Base-by-base conservation (phyloP, 495 filamentous ascomycete genomes). In the Neurospora sp. region DNA sequence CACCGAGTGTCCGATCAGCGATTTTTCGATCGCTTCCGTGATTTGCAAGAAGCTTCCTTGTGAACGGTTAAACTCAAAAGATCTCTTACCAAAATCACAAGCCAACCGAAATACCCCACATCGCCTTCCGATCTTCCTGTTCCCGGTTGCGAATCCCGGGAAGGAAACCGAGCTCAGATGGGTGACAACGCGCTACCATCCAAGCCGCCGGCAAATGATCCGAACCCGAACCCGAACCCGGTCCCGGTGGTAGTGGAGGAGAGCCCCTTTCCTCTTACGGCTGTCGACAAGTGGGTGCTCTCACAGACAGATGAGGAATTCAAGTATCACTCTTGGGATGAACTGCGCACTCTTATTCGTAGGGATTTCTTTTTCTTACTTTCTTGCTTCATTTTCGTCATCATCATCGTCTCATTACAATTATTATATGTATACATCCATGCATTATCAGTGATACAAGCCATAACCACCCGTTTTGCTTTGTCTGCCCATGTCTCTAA, bases 291-390 rank as follows among this genome's bases (percentile, higher is more conserved):
- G 73, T 85, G 86, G 79, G 86, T 92, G 18, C 84, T 94, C 40
- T 84, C 88, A n/a, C 87, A 88, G 76, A 90, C 87, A 4, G 91
- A 93, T 78, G 90, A 91, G 42, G 89, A 93, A 69, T 94, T 90
- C 74, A 79, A 87, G 39, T 82, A 83, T 10, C 91, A 92, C 76
- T 85, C 87, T 73, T 94, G 92, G 92, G 86, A 90, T 41, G 88
- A 91, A n/a, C 80, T 94, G 71, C 85, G 84, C 72, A 79, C 82
- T 48, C 89, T 93, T 69, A 90, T 94, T 77, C 84, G 92, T 93
- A 83, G 76, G 86, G 72, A n/a, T 20, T 70, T 39, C 54, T 8
- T 9, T 14, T 39, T 16, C 73, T 39, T 73, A 74, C 76, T 74
- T 27, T 72, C 18, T 72, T 20, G 69, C 12, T 54, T 71, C 70